These are phyloP conservation scores for Keithomyces neogunnii DNA, from an alignment of 2,329 filamentous ascomycete genomes.

Conservation along the genomic window DNA sequence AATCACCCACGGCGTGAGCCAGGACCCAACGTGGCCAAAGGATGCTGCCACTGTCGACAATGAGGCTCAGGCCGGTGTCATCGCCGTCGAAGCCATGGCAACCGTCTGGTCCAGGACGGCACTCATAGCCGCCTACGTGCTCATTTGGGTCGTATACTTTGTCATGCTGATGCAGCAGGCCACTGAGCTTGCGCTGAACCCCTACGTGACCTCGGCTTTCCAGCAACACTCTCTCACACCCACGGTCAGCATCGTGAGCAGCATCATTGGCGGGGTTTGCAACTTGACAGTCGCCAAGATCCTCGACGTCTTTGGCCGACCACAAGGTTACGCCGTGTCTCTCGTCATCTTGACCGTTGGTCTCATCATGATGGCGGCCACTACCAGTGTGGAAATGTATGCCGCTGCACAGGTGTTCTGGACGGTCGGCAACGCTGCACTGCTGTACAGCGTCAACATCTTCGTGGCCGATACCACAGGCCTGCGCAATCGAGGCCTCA, in stretches of 20 bases:
- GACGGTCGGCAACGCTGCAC: slow-evolving; percentile 48
- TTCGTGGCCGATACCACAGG: slow-evolving; percentile 61
- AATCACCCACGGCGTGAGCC: background rate
- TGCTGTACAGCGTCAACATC: slow-evolving; percentile 43
- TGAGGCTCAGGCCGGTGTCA: slow-evolving; percentile 25
- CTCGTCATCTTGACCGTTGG: slow-evolving; percentile 33
- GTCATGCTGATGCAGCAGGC: slow-evolving; percentile 34
- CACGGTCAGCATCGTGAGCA: slow-evolving; percentile 41
- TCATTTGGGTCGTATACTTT: slow-evolving; percentile 40
- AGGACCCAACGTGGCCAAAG: background rate
- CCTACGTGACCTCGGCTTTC: slow-evolving; percentile 41
- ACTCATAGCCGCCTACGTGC: slow-evolving; percentile 28
- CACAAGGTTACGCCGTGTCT: slow-evolving; percentile 49
- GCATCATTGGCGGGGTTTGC: slow-evolving; percentile 45
- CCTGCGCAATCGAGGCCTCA: slow-evolving; percentile 44
- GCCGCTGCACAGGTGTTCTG: slow-evolving; percentile 58
- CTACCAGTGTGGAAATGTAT: slow-evolving; percentile 32
- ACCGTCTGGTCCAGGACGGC: slow-evolving; percentile 27
- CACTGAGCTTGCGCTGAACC: slow-evolving; percentile 26
- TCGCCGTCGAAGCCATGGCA: slow-evolving; percentile 30
- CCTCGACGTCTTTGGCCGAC: slow-evolving; percentile 55
- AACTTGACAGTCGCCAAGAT: slow-evolving; percentile 57
- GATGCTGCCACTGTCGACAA: slow-evolving; percentile 1
- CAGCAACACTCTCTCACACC: slow-evolving; percentile 41
- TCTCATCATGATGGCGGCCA: slow-evolving; percentile 55